Base-by-base conservation (phyloP, 2,329 filamentous ascomycete species). In the Pseudogymnoascus sp. region DNA sequence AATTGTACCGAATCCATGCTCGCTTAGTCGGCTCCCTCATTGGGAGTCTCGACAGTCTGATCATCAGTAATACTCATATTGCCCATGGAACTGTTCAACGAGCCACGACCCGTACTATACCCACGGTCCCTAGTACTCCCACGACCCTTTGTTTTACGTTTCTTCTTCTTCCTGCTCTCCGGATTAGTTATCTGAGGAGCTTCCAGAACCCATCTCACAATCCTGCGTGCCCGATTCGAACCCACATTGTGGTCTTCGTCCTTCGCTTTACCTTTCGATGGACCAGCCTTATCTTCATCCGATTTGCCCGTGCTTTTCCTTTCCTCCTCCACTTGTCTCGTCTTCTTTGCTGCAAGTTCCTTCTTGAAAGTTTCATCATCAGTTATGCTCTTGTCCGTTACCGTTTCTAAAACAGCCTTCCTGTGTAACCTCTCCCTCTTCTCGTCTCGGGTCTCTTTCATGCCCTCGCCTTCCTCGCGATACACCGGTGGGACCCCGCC, bases 151-250 rank as follows among this genome's bases (percentile, higher is more conserved):
- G 23, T 8, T 11, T 34, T 56, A 34, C 49, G 49, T n/a, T 6
- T 34, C 4, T 18, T 34, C 4, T 18, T 56, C 28, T 8, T 56
- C 36, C 31, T 5, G 23, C 25, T 34, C 14, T 7, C 23, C 9
- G 23, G 5, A 28, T 49, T 49, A 9, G 14, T 49, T 28, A 56
- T 11, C 49, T 71, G 62, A 21, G 83, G 84, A 0, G 83, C 85
- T 64, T 87, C 80, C 59, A 76, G 76, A 21, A 93, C 82, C 90
- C 90, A 95, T 43, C 83, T 77, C 0, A 86, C 83, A 64, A 93
- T 84, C 16, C 84, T 82, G 59, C 85, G 81, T 0, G 89, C 89
- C 21, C 90, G 81, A 66, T 89, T 87, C 1, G 88, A 90, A 16
- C 82, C 80, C 66, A 90, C 85, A 2, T 85, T 84, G 72, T 89